phyloP scores from a whole-genome alignment of 306 rosid species.

The Herpetospermum pedunculosum region DNA sequence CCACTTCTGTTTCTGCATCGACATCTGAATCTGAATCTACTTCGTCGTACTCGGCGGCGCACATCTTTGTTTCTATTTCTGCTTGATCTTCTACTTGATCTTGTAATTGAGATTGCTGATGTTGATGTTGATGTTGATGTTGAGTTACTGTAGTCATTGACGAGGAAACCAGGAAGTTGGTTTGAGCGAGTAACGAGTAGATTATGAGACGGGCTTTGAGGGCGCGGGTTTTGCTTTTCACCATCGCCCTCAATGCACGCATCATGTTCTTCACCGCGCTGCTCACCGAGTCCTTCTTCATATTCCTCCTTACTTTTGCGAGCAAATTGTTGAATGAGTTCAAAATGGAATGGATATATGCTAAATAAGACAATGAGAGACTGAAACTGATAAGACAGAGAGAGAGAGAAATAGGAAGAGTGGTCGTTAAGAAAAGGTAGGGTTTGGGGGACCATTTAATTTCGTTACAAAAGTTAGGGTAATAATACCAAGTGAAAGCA shows the following conservation, averaged over 20 bases:
- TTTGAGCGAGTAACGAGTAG: conserved; percentile 22
- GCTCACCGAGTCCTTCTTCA: conserved; percentile 25
- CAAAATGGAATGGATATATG: too few species aligned
- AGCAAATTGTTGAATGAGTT: too few species aligned
- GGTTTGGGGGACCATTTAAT: neutral
- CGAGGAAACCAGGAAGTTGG: neutral
- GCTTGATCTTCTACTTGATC: neutral
- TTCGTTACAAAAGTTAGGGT: neutral
- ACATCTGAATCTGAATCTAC: neutral
- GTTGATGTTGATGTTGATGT: neutral
- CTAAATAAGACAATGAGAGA: neutral
- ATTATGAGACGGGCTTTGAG: conserved; percentile 32
- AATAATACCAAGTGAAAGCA: neutral
- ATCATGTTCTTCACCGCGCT: conserved; percentile 20
- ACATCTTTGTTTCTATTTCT: neutral
- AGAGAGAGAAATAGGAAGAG: neutral
- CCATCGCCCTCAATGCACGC: conserved; percentile 22
- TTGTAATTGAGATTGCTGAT: neutral
- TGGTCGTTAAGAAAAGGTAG: conserved; percentile 1
- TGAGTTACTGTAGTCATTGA: conserved; percentile 21
- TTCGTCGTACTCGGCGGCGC: too few species aligned
- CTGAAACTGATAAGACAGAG: neutral
- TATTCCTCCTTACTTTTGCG: too few species aligned
- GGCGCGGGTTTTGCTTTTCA: conserved; percentile 34
- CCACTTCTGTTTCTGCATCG: neutral